A percentile compares a stretch with the other conserved stretches of the same genome.
These are phyloP conservation scores for Schizochytrium sp. DNA, from an alignment of 108 stramenopile species.

Conservation along the genomic window DNA sequence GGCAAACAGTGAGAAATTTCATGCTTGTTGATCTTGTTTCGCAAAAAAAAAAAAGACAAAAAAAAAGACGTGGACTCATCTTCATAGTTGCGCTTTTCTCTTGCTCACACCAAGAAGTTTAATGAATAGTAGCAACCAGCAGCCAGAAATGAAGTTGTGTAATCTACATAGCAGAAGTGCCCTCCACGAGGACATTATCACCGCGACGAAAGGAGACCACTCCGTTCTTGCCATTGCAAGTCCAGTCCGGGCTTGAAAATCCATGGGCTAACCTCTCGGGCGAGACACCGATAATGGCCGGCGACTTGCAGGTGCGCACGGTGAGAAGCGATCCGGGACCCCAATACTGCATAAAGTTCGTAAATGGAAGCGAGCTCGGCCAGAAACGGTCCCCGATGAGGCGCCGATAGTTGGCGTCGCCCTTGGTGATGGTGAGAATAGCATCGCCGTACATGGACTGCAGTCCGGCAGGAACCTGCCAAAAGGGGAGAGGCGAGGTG, in stretches of 20 bases:
- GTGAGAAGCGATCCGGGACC: neutral
- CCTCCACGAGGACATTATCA: neutral
- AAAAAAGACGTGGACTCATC: too few species aligned
- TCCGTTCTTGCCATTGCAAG: neutral
- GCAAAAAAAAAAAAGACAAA: too few species aligned
- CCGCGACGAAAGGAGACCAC: neutral
- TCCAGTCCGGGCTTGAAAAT: neutral
- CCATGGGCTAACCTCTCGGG: neutral
- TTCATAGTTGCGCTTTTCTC: too few species aligned
- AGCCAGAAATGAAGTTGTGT: neutral
- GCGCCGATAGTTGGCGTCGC: constrained; percentile 13
- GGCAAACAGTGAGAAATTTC: too few species aligned
- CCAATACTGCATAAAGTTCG: neutral
- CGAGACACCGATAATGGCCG: neutral
- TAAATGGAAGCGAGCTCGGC: neutral
- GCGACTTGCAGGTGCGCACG: constrained; percentile 1
- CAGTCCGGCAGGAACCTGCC: neutral
- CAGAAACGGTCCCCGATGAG: neutral
- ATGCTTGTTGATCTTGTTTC: too few species aligned
- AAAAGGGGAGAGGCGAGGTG: constrained; percentile 3
- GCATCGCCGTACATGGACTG: neutral
- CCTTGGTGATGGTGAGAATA: neutral
- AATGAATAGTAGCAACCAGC: too few species aligned
- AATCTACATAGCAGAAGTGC: neutral
- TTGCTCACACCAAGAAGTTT: too few species aligned